phyloP scores from a whole-genome alignment of 345 rosid genomes.

The Sapria himalayana region DNA sequence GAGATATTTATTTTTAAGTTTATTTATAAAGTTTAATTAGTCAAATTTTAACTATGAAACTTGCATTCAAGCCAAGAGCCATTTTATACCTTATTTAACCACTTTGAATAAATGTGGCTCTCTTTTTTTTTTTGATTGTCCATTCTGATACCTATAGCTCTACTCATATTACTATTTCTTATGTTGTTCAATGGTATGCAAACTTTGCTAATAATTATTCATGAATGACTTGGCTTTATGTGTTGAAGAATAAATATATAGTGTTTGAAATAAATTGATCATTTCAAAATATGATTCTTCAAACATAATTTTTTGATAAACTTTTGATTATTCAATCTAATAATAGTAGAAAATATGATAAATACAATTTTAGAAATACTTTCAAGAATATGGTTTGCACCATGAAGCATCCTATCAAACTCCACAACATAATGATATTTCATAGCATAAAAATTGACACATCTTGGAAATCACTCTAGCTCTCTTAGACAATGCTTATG shows the following conservation, averaged over 20 bases:
- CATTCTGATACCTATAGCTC: conserved; percentile 4
- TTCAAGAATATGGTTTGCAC: neutral
- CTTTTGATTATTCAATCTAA: neutral
- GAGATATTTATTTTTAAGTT: neutral
- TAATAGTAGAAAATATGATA: neutral
- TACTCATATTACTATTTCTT: neutral
- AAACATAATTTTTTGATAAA: neutral
- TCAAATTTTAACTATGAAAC: neutral
- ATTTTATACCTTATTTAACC: neutral
- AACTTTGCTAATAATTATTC: conserved; percentile 5
- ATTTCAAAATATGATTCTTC: neutral
- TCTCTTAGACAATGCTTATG: neutral
- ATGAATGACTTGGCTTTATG: conserved; percentile 1
- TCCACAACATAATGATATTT: neutral
- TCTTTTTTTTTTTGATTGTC: conserved; percentile 1
- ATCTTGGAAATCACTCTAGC: neutral
- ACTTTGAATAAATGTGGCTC: neutral
- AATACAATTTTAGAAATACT: neutral
- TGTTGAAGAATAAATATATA: conserved; percentile 1
- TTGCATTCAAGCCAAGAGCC: conserved; percentile 1
- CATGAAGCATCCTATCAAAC: neutral
- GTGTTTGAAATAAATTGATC: neutral
- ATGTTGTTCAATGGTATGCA: neutral
- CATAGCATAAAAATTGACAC: neutral
- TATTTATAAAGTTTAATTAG: neutral